These are phyloP conservation scores for Eimeria tenella DNA, from an alignment of 169 alveolate species.

Conservation along the genomic window DNA sequence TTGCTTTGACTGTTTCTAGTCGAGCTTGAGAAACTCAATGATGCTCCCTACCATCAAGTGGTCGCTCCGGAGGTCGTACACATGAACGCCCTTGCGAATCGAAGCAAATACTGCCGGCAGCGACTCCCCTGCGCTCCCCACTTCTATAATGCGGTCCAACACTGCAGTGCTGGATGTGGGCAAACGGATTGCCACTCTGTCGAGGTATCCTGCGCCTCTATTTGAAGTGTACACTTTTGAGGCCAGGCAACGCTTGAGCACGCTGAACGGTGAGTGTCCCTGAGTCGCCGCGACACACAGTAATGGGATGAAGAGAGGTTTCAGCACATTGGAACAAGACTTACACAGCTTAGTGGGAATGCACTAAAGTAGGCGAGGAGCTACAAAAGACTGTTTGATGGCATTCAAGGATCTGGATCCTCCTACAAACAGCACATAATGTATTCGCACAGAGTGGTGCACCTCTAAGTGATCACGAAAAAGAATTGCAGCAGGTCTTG, in stretches of 20 bases:
- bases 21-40: conserved; percentile 26
- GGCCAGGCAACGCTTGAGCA: not conserved
- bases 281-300: not conserved
- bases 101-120: conserved; percentile 13
- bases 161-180: not conserved
- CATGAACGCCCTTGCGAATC: not conserved
- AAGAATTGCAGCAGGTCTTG: too few species aligned
- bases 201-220: conserved; percentile 44
- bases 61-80: conserved; percentile 44
- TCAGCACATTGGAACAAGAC: too few species aligned
- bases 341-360: too few species aligned
- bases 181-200: conserved; percentile 24
- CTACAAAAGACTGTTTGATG: too few species aligned
- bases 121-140: not conserved
- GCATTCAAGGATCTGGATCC: too few species aligned
- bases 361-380: too few species aligned
- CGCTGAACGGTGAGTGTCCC: conserved; percentile 61
- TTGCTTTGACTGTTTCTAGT: not conserved
- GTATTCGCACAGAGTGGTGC: too few species aligned
- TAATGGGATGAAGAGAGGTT: too few species aligned
- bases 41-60: conserved; percentile 5
- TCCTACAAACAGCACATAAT: too few species aligned
- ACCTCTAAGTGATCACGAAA: too few species aligned
- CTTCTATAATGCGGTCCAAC: not conserved
- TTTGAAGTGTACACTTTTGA: not conserved